Evolutionary conservation across 345 rosid genomes (phyloP), one percentile per base, ranked within the genome.

Genomic region (Eucalyptus caleyi): DNA sequence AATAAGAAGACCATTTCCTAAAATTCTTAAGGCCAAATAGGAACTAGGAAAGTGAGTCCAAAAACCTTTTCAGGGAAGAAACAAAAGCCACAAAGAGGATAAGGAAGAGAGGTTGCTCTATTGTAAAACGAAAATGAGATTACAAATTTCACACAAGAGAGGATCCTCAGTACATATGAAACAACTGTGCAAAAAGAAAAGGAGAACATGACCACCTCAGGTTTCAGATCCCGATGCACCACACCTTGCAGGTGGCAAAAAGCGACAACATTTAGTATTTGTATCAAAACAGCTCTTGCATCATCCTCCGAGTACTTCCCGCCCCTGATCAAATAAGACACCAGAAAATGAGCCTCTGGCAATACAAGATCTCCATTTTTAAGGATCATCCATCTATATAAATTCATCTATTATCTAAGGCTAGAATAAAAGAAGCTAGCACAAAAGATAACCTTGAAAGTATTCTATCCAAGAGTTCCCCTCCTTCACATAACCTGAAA

Each of bases 191-290:
- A 72, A 19, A 72, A 72, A 10, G 83, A 72, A 72, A 72, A 72
- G 83, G 83, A 37, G 83, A 10, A 72, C 83, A 37, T 72, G 45
- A 72, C 15, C 27, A 97, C 99, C 99, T 98, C 99, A 37, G 99
- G 99, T 94, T 98, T 98, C 56, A 98, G 97, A 94, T 98, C 99
- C 87, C 99, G 95, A 82, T 98, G 99, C 87, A 97, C 99, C 90
- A 98, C 99, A 80, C 99, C 99, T 90, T 97, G 99, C 23, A 97
- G 98, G 93, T 97, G 99, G 91, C 98, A 97, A 94, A 97, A 98
- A 1, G 99, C 94, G 89, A 97, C 98, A 92, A 98, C 96, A 92
- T 94, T 96, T 88, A 98, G 92, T 91, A 98, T 97, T 89, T 98
- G 99, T 88, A 94, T 92, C 97, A 98, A 93, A 86, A 98, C 99